Evolutionary conservation across 2,329 filamentous ascomycete species (phyloP).

Genomic region (Paradendryphiella salina): DNA sequence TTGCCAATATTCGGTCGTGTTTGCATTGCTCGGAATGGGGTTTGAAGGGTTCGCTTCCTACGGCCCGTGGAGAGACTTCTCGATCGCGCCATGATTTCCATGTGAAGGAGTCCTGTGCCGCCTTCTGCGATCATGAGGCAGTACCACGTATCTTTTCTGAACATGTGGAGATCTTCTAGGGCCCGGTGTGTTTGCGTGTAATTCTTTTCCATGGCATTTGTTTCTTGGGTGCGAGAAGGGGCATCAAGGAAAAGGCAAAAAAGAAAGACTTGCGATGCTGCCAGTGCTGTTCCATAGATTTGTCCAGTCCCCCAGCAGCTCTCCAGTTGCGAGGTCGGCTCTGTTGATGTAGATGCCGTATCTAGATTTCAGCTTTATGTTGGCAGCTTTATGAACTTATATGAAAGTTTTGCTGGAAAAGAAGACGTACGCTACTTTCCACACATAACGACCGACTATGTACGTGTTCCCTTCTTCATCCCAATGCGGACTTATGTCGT

Average conservation of each 20-base stretch:
- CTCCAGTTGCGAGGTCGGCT: conserved; percentile 42
- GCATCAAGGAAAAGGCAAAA: no score
- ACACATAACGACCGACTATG: conserved; percentile 30
- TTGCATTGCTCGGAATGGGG: conserved; percentile 47
- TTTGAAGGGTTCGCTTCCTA: conserved; percentile 45
- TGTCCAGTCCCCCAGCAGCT: conserved; percentile 18
- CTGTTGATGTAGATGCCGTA: conserved; percentile 35
- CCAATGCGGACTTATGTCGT: conserved; percentile 61
- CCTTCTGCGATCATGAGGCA: conserved; percentile 42
- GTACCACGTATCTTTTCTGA: conserved; percentile 43
- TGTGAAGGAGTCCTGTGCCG: conserved; percentile 45
- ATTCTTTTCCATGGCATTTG: no score
- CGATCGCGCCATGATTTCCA: conserved; percentile 46
- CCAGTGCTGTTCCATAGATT: conserved; percentile 48
- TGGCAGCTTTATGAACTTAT: no score
- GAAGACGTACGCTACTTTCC: no score
- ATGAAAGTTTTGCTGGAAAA: no score
- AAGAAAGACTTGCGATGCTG: conserved; percentile 7
- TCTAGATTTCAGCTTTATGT: neutral
- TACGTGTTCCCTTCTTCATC: conserved; percentile 59
- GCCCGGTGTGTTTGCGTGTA: no score
- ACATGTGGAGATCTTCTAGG: conserved; percentile 46
- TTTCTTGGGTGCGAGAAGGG: no score
- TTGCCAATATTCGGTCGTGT: conserved; percentile 42
- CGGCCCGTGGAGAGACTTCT: conserved; percentile 41